Base-by-base conservation (phyloP, 2,329 filamentous ascomycete genomes). In the Xylaria sp. region DNA sequence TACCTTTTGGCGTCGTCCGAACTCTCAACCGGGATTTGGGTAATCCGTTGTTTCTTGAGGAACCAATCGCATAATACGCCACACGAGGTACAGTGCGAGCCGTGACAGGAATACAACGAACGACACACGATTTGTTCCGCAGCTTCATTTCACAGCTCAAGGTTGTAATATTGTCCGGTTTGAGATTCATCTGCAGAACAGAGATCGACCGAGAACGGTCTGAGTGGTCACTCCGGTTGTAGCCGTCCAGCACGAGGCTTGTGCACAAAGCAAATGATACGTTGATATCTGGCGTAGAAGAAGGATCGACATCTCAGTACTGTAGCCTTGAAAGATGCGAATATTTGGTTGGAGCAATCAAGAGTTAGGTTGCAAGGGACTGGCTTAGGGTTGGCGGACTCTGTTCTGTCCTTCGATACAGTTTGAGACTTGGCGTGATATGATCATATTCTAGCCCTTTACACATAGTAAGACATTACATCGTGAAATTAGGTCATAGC, bases 231-330 rank as follows among this genome's bases (percentile, higher is more conserved):
- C 13, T 56, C 13, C n/a, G 10, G 33, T 56, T 53, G 49, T 53
- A n/a, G 23, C 23, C 13, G 10, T 62, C 26, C 15, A 15, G 20
- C 26, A 26, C 17, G 33, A 38, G 23, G 54, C 28, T 44, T 59
- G 28, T 46, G 51, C 26, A 46, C 26, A 2, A 10, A 62, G 64
- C 58, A 46, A 59, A 53, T 42, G 44, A 53, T 66, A 63, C 64
- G 53, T 63, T 53, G n/a, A 26, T 5, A 40, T 44, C 53, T 33
- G 17, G 17, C 26, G 20, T 44, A 36, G 10, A 51, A 17, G 28
- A 13, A 23, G n/a, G 36, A 38, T 23, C 31, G 20, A 38, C 33
- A 38, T 56, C 10, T 56, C 38, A 11, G 31, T 20, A 11, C 31
- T 23, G 28, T 31, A 38, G n/a, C 15, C 20, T 38, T 38, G 51